Percentiles rank a stretch among this genome's conserved stretches.
Conservation (phyloP, 2,329 filamentous ascomycete genomes). For the Colletotrichum spaethianum region DNA sequence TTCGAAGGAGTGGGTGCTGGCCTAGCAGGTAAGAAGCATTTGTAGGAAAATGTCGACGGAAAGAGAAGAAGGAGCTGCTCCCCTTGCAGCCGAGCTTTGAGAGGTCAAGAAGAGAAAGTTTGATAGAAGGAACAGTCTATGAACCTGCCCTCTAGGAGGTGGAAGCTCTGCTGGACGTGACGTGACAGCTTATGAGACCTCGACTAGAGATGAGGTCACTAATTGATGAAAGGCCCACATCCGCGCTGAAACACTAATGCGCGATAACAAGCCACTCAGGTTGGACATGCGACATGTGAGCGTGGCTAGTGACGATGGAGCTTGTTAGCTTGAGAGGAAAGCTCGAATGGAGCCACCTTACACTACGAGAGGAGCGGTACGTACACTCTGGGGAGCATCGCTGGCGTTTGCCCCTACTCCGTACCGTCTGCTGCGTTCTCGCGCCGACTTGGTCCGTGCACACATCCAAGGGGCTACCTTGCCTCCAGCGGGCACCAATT, state of each 20-base stretch:
- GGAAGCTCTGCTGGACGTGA: constrained; percentile 33
- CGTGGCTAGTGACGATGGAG: constrained; percentile 20
- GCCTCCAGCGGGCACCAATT: constrained; percentile 38
- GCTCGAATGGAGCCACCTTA: constrained; percentile 7
- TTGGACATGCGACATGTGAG: constrained; percentile 6
- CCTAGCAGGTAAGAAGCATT: not conserved
- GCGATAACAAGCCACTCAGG: constrained; percentile 36
- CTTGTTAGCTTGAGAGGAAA: not conserved
- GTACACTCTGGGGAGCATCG: not conserved
- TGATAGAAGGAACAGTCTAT: constrained; percentile 12
- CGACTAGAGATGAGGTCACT: constrained; percentile 39
- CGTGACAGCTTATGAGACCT: constrained; percentile 26
- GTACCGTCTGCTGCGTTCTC: not conserved
- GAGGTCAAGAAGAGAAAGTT: constrained; percentile 1
- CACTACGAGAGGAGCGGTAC: not conserved
- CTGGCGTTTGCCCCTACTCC: too few relatives aligned
- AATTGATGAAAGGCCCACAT: constrained; percentile 34
- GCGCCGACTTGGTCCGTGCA: constrained; percentile 30
- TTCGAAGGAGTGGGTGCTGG: not conserved
- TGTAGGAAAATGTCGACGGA: not conserved
- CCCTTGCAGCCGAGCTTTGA: not conserved
- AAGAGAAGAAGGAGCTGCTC: constrained; percentile 17
- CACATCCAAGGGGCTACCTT: constrained; percentile 31
- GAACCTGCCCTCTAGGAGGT: constrained; percentile 29
- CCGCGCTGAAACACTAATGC: constrained; percentile 34